Evolutionary conservation across 805 yeast species (phyloP), one percentile per base, ranked within the genome.

Genomic region (Saccharomyces cerevisiae): DNA sequence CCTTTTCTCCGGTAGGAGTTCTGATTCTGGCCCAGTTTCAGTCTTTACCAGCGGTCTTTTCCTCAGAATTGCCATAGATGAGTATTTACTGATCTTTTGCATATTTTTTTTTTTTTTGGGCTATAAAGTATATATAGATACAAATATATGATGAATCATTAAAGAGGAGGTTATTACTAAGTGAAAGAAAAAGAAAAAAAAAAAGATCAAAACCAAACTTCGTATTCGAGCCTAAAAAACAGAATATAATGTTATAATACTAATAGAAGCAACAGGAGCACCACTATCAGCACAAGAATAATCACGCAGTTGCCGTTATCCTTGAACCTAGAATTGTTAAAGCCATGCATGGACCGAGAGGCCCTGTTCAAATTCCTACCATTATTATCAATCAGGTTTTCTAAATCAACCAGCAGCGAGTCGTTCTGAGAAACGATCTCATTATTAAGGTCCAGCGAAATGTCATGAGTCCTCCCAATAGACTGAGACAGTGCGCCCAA

Each of bases 221-320:
- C 36, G 36, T 31, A 5, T 14, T 14, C 2, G 6, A 31, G 4
- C 36, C n/a, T 10, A 13, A 8, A 46, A 6, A 46, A 46, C 21
- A 14, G 11, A 13, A 9, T 9, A 22, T 10, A 14, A 46, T 9
- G 10, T 57, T 70, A 75, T 10, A 78, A 52, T 2, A 79, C 62
- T 24, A 76, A 68, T 53, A 80, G 58, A 29, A 81, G 61, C 4
- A 79, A 56, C 14, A 80, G 59, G 50, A 81, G 60, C 22, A 80
- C 69, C n/a, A 79, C 46, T 2, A 74, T 60, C 53, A 81, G 63
- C 2, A 74, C 67, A 0, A 77, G 57, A 9, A 81, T 81, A 0
- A 77, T 73, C 31, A 73, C 59, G 75, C 84, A 79, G 32, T 77
- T 79, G 0, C 79, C 79, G 58, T 78, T 77, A 53, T 77, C 78